A percentile compares a stretch with the other conserved stretches of the same genome.
phyloP scores from a whole-genome alignment of 352 stramenopile species.

The Elongisporangium senticosum region DNA sequence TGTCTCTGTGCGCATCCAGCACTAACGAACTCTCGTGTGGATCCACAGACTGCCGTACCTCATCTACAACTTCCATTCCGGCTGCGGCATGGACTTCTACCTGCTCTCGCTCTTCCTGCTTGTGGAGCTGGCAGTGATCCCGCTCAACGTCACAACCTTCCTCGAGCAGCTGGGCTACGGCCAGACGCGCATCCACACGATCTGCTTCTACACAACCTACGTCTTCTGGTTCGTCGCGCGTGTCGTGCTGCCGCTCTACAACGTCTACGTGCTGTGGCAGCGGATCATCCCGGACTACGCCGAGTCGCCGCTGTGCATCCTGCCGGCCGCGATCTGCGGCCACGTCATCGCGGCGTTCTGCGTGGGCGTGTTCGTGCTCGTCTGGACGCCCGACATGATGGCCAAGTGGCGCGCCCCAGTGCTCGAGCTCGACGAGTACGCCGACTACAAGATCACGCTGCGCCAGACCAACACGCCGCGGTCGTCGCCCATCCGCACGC shows the following conservation, averaged over 20 bases:
- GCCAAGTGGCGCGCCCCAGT: slow-evolving; percentile 65
- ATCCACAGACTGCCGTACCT: slow-evolving; percentile 58
- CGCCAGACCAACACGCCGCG: slow-evolving; percentile 70
- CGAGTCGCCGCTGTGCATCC: slow-evolving; percentile 43
- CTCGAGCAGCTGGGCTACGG: slow-evolving; percentile 73
- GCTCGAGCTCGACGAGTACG: slow-evolving; percentile 66
- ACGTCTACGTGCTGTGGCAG: slow-evolving; percentile 73
- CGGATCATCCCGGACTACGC: slow-evolving; percentile 49
- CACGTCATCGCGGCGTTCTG: slow-evolving; percentile 81
- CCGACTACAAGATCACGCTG: slow-evolving; percentile 73
- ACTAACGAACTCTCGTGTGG: not conserved
- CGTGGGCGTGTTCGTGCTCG: slow-evolving; percentile 75
- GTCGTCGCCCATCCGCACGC: slow-evolving; percentile 42
- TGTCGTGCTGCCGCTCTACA: slow-evolving; percentile 74
- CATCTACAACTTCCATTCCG: slow-evolving; percentile 76
- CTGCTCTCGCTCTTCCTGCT: slow-evolving; percentile 77
- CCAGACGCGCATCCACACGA: slow-evolving; percentile 45
- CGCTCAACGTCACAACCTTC: slow-evolving; percentile 77
- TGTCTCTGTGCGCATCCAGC: not conserved
- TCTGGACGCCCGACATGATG: slow-evolving; percentile 79
- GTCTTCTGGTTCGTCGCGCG: slow-evolving; percentile 71
- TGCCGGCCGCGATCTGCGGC: slow-evolving; percentile 63
- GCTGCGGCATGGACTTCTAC: slow-evolving; percentile 73
- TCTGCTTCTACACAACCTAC: slow-evolving; percentile 75
- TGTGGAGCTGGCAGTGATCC: slow-evolving; percentile 79